Conservation (phyloP, 495 filamentous ascomycete species). For the Sphaerosporella brunnea region DNA sequence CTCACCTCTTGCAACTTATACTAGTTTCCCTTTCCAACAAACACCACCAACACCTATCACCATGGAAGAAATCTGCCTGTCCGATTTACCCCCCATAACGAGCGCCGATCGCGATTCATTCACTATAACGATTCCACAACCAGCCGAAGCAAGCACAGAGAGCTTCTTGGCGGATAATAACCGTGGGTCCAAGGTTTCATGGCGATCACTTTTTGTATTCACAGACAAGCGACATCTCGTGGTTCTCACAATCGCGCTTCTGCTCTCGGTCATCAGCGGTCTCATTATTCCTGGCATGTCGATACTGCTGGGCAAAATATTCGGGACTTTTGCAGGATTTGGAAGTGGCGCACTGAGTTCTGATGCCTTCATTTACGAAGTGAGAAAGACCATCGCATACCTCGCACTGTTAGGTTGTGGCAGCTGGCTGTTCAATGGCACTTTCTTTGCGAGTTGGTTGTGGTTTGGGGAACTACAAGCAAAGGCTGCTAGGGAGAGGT, state of each 20-base stretch:
- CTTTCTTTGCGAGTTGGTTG: constrained; percentile 51
- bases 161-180: too few relatives aligned
- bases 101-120: too few relatives aligned
- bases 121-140: background rate
- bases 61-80: background rate
- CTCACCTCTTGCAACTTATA: too few relatives aligned
- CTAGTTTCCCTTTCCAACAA: too few relatives aligned
- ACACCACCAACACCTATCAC: background rate
- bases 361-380: constrained; percentile 35
- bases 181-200: constrained; percentile 9
- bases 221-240: constrained; percentile 43
- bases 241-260: constrained; percentile 34
- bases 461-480: constrained; percentile 68
- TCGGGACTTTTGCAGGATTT: constrained; percentile 50
- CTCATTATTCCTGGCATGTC: constrained; percentile 45
- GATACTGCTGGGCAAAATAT: constrained; percentile 57
- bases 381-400: constrained; percentile 39
- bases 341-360: constrained; percentile 37
- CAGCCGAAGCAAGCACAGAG: too few relatives aligned
- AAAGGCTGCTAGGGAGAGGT: constrained; percentile 37
- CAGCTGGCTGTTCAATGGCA: constrained; percentile 46
- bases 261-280: constrained; percentile 43
- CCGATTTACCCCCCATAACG: too few relatives aligned
- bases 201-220: constrained; percentile 52
- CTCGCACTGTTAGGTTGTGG: constrained; percentile 42